phyloP scores from a whole-genome alignment of 441 rosid species.

The Erodium chrysanthum region DNA sequence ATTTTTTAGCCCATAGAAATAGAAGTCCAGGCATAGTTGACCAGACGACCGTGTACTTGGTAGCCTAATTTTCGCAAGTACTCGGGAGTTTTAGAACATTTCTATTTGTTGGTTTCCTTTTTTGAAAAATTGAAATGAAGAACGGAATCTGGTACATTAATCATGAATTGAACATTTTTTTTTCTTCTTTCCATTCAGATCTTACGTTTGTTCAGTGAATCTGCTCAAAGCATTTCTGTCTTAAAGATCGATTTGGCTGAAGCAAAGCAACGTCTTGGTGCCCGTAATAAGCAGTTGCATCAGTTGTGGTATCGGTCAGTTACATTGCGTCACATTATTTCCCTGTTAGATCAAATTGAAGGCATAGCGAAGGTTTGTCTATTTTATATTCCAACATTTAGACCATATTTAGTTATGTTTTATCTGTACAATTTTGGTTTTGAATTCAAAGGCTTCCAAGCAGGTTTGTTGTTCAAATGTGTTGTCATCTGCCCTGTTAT shows the following conservation, averaged over 20 bases:
- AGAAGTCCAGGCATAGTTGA: too few species aligned
- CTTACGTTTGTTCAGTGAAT: slow-evolving; percentile 86
- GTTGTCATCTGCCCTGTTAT: not conserved
- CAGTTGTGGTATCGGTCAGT: slow-evolving; percentile 99
- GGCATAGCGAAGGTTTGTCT: slow-evolving; percentile 87
- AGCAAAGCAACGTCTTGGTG: slow-evolving; percentile 72
- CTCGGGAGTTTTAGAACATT: too few species aligned
- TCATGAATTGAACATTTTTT: slow-evolving; percentile 5
- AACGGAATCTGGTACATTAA: slow-evolving; percentile 6
- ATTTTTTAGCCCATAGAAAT: too few species aligned
- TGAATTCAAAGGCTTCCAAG: not conserved
- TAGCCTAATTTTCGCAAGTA: too few species aligned
- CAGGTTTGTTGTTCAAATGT: not conserved
- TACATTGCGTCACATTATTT: slow-evolving; percentile 86
- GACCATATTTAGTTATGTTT: not conserved
- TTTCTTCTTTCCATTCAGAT: slow-evolving; percentile 44
- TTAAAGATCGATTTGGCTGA: slow-evolving; percentile 85
- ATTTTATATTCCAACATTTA: slow-evolving; percentile 2
- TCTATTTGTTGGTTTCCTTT: not conserved
- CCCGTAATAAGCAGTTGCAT: slow-evolving; percentile 90
- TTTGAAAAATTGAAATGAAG: not conserved
- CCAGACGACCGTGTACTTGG: too few species aligned
- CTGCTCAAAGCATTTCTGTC: slow-evolving; percentile 58
- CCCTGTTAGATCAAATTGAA: slow-evolving; percentile 89
- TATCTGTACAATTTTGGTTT: not conserved